These are phyloP conservation scores for Plasmodium gallinaceum DNA, from an alignment of 169 alveolate genomes.

Conservation along the genomic window DNA sequence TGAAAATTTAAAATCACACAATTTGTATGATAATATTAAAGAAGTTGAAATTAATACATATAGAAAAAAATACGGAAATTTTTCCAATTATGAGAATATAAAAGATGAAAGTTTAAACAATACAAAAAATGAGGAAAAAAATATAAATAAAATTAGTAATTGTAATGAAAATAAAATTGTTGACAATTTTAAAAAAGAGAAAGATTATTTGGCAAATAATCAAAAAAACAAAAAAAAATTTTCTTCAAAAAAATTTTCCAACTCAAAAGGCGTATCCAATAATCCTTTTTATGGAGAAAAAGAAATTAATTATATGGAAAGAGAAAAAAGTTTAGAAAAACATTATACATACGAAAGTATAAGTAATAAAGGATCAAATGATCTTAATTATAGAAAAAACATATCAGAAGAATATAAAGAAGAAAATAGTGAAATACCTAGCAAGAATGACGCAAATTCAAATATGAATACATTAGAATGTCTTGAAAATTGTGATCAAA, in stretches of 20 bases:
- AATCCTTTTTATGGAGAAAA: constrained; percentile 38
- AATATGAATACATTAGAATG: not conserved
- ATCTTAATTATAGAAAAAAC: not conserved
- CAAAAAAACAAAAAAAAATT: constrained; percentile 27
- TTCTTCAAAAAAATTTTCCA: constrained; percentile 36
- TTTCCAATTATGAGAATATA: constrained; percentile 15
- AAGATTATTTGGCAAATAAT: constrained; percentile 18
- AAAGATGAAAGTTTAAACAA: constrained; percentile 21
- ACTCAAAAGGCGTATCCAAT: constrained; percentile 35
- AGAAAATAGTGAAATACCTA: not conserved
- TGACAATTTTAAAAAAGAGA: constrained; percentile 49
- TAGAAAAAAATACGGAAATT: constrained; percentile 7
- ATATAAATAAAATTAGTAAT: not conserved
- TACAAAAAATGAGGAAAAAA: constrained; percentile 22
- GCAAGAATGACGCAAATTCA: not conserved
- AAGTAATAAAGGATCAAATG: constrained; percentile 7
- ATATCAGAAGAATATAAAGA: not conserved
- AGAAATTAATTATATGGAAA: constrained; percentile 17
- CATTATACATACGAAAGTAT: constrained; percentile 4
- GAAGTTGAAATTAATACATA: constrained; percentile 11
- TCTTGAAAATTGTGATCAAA: too few species aligned
- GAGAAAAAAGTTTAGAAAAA: constrained; percentile 12
- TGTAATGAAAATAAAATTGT: constrained; percentile 27
- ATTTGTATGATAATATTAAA: constrained; percentile 9
- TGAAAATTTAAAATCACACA: constrained; percentile 14